Conservation (phyloP, 352 stramenopile genomes). For the Phytophthora kernoviae region DNA sequence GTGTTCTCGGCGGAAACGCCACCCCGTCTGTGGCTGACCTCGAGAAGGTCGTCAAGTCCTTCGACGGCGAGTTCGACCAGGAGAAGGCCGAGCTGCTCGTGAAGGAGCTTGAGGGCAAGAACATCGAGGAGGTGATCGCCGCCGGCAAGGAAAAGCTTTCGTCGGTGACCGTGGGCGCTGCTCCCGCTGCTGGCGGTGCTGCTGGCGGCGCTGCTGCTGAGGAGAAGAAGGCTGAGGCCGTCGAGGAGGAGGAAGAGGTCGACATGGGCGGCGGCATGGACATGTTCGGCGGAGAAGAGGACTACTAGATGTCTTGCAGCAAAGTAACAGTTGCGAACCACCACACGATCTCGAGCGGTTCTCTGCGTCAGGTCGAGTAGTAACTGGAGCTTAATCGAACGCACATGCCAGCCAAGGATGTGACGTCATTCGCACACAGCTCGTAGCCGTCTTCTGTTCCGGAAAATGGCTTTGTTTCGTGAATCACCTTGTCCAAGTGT, state of each 20-base stretch:
- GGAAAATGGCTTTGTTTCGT: neutral
- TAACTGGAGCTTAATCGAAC: constrained; percentile 63
- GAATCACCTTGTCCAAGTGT: constrained; percentile 2
- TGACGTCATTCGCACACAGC: constrained; percentile 54
- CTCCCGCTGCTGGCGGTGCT: constrained; percentile 40
- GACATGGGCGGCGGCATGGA: constrained; percentile 84
- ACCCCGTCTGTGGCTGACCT: constrained; percentile 76
- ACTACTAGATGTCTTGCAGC: constrained; percentile 67
- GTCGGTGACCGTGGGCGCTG: constrained; percentile 76
- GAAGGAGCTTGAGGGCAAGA: constrained; percentile 90
- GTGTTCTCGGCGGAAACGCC: constrained; percentile 86
- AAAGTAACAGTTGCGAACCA: neutral
- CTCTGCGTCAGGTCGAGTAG: constrained; percentile 21
- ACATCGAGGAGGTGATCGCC: constrained; percentile 87
- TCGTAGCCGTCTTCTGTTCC: constrained; percentile 7
- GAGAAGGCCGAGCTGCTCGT: constrained; percentile 82
- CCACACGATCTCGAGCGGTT: constrained; percentile 8
- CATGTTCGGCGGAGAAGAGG: constrained; percentile 84
- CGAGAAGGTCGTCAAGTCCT: constrained; percentile 84
- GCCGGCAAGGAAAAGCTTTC: constrained; percentile 86
- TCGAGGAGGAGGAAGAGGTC: constrained; percentile 81
- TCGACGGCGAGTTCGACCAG: constrained; percentile 81
- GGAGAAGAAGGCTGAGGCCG: constrained; percentile 69
- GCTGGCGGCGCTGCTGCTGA: constrained; percentile 47
- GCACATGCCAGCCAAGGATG: constrained; percentile 37